Conservation (phyloP, 179 eudicot genomes). For the Vitellaria paradoxa region DNA sequence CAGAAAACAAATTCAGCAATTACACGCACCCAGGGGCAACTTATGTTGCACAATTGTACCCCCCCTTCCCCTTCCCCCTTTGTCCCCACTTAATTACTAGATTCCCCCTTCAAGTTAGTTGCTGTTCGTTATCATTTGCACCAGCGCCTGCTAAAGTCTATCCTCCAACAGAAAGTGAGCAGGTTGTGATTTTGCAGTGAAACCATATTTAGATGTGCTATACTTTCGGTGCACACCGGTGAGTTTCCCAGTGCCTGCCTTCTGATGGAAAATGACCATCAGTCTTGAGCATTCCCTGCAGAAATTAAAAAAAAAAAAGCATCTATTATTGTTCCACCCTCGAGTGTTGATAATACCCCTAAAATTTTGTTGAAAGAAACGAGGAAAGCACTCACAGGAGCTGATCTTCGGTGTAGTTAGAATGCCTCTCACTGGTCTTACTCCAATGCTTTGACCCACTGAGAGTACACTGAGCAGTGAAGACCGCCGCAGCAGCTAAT, state of each 20-base stretch:
- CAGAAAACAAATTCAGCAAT: background rate
- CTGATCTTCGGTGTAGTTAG: constrained; percentile 42
- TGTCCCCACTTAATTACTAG: background rate
- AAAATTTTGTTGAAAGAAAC: background rate
- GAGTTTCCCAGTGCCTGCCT: constrained; percentile 54
- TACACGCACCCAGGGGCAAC: constrained; percentile 25
- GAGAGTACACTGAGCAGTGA: constrained; percentile 59
- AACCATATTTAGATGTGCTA: constrained; percentile 58
- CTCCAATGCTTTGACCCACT: constrained; percentile 48
- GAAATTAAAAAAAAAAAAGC: background rate
- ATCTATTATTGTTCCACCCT: background rate
- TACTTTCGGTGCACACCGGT: constrained; percentile 71
- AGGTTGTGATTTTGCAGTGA: constrained; percentile 51
- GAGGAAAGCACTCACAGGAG: constrained; percentile 42
- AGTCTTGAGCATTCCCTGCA: constrained; percentile 51
- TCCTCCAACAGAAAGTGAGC: constrained; percentile 54
- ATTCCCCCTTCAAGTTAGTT: background rate
- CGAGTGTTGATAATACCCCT: background rate
- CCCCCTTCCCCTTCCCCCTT: background rate
- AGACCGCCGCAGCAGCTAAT: constrained; percentile 70
- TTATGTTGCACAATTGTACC: constrained; percentile 30
- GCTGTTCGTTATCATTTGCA: background rate
- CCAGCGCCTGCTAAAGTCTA: constrained; percentile 9
- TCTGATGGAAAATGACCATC: constrained; percentile 68
- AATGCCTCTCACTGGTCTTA: constrained; percentile 48